Evolutionary conservation across 2,329 filamentous ascomycete species (phyloP).

Genomic region (Ampelomyces quisqualis): DNA sequence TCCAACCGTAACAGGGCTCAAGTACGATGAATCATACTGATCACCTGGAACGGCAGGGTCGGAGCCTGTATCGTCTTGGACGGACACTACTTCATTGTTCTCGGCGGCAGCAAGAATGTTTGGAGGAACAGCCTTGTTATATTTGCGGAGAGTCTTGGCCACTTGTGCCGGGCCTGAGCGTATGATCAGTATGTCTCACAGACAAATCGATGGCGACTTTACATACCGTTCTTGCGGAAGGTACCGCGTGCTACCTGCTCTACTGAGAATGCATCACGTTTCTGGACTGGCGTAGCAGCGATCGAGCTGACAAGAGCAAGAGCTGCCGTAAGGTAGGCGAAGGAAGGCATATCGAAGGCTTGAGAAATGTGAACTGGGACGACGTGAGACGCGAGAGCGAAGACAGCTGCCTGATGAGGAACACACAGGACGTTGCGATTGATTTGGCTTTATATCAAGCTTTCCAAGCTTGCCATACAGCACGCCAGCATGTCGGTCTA

Average conservation of each 20-base stretch:
- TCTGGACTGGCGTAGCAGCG: conserved; percentile 33
- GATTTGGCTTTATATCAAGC: conserved; percentile 34
- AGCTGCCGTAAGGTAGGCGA: conserved; percentile 33
- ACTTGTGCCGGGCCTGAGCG: conserved; percentile 34
- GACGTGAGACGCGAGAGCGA: conserved; percentile 10
- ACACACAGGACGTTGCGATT: conserved; percentile 17
- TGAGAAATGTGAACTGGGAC: conserved; percentile 1
- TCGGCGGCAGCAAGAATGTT: conserved; percentile 35
- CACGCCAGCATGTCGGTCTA: conserved; percentile 12
- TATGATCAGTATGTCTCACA: background rate
- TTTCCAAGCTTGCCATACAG: conserved; percentile 10
- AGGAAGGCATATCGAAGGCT: conserved; percentile 35
- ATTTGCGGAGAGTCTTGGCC: conserved; percentile 47
- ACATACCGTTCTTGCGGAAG: conserved; percentile 37
- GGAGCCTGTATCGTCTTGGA: conserved; percentile 32
- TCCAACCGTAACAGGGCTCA: conserved; percentile 61
- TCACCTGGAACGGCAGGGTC: conserved; percentile 47
- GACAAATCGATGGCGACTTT: background rate
- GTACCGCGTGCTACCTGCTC: conserved; percentile 33
- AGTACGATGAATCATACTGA: conserved; percentile 35
- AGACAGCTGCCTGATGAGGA: conserved; percentile 17
- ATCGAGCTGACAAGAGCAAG: conserved; percentile 33
- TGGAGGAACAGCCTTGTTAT: conserved; percentile 32
- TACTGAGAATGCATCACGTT: conserved; percentile 33
- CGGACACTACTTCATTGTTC: conserved; percentile 21